Evolutionary conservation across 2,329 filamentous ascomycete species (phyloP), one percentile per base, ranked within the genome.

Genomic region (Plenodomus biglobosus): DNA sequence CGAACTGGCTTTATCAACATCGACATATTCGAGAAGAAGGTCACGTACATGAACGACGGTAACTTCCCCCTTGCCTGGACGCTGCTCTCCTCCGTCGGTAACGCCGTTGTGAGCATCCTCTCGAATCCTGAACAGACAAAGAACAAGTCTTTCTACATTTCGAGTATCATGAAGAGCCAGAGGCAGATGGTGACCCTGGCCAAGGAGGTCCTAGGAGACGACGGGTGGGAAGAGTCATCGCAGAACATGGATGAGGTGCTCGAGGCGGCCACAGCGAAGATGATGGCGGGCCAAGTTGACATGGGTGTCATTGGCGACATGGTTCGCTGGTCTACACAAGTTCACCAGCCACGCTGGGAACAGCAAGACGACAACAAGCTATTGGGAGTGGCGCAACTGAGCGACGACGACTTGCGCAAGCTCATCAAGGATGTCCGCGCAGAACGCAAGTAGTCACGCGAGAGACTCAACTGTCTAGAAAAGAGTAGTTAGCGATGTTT

Each of bases 141-240:
- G 34, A 54, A 54, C 22, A 43, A 41, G n/a, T 41, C 48, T 11
- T 46, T 40, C 15, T 52, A 52, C 38, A 46, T 52, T 24, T 54
- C 44, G 10, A 51, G 21, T 22, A 22, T 50, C 2, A 17, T 32
- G n/a, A 52, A 52, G n/a, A 51, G 47, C 1, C 47, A 51, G 20
- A 51, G 41, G 36, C 40, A 51, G 38, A 54, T 54, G 44, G 44
- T 44, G 3, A 44, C 24, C 10, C 22, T 52, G 8, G 51, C 45
- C 3, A 46, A 51, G 40, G 45, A 52, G 17, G 17, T 35, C 16
- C 22, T 44, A 13, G 51, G 48, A 3, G 22, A 24, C 11, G 42
- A 50, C 17, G 42, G 47, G 10, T 50, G 47, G 47, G 42, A 46
- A 21, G 42, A 45, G 27, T 17, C 47, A 30, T 40, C 16, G 6